Percentiles rank a stretch among this genome's conserved stretches.
phyloP scores from a whole-genome alignment of 305 asterid species.

The Fraxinus angustifolia region DNA sequence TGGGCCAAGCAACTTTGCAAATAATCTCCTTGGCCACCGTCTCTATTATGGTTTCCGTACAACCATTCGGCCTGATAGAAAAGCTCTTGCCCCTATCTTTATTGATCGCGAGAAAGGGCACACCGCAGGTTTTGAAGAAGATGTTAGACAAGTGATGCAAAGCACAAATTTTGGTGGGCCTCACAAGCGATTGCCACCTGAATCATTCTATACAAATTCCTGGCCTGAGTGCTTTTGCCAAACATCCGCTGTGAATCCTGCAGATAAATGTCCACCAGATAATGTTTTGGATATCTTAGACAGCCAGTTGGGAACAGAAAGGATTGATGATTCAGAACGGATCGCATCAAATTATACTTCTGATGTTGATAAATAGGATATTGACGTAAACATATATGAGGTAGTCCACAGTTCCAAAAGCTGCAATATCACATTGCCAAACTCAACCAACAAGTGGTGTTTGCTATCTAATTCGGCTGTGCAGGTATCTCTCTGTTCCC shows the following conservation, averaged over 20 bases:
- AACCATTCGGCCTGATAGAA: conserved; percentile 78
- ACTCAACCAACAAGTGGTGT: conserved; percentile 9
- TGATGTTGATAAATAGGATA: conserved; percentile 33
- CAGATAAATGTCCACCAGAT: conserved; percentile 68
- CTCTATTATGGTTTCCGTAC: conserved; percentile 90
- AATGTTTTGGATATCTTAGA: conserved; percentile 54
- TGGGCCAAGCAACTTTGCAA: conserved; percentile 96
- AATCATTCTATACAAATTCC: conserved; percentile 84
- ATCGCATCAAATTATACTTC: conserved; percentile 37
- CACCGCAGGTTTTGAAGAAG: conserved; percentile 60
- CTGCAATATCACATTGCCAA: conserved; percentile 10
- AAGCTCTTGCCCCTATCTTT: conserved; percentile 80
- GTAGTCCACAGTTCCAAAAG: conserved; percentile 10
- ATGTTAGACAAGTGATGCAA: conserved; percentile 66
- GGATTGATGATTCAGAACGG: conserved; percentile 31
- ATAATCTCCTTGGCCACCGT: conserved; percentile 93
- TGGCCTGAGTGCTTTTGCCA: conserved; percentile 99
- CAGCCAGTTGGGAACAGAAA: conserved; percentile 41
- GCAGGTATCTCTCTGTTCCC: conserved; percentile 21
- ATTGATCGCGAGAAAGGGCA: conserved; percentile 69
- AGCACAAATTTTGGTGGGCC: conserved; percentile 88
- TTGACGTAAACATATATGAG: conserved; percentile 1
- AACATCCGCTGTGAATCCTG: conserved; percentile 54
- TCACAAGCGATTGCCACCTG: conserved; percentile 76
- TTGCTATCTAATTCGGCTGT: conserved; percentile 8